A percentile compares a stretch with the other conserved stretches of the same genome.
Evolutionary conservation across 208 protist species (phyloP).

Genomic region (Crithidia fasciculata): DNA sequence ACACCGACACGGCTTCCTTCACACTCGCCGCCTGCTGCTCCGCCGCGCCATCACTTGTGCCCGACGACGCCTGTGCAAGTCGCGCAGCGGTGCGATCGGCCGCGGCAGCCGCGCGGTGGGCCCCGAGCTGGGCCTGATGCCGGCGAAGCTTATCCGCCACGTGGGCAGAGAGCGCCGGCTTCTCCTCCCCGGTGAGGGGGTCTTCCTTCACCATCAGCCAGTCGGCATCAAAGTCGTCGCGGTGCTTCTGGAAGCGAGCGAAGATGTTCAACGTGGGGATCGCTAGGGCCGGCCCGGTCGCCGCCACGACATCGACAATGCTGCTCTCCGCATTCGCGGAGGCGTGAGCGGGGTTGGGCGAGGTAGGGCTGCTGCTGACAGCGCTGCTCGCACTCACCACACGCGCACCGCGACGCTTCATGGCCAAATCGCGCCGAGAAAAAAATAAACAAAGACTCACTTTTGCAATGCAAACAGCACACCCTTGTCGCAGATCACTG

Average conservation of each 20-base stretch:
- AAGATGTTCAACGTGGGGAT: conserved; percentile 73
- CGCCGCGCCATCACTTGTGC: background rate
- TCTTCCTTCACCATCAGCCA: conserved; percentile 83
- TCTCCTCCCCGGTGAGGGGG: conserved; percentile 11
- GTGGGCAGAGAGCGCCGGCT: conserved; percentile 37
- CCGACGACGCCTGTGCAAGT: background rate
- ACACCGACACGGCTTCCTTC: background rate
- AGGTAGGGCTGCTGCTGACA: background rate
- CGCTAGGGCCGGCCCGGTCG: conserved; percentile 18
- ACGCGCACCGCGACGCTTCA: conserved; percentile 48
- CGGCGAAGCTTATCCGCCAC: conserved; percentile 49
- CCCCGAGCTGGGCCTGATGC: conserved; percentile 36
- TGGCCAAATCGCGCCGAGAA: background rate
- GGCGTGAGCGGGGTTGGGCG: no score
- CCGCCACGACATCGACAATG: conserved; percentile 14
- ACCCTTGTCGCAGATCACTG: no score
- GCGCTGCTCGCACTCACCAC: conserved; percentile 39
- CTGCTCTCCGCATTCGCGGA: background rate
- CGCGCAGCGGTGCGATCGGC: conserved; percentile 17
- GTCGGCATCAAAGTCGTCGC: conserved; percentile 68
- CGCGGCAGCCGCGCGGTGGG: conserved; percentile 22
- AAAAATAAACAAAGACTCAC: no score
- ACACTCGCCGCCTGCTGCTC: background rate
- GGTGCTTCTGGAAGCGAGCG: conserved; percentile 62
- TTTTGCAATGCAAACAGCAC: no score